Percentiles rank a stretch among this genome's conserved stretches.
Conservation (phyloP, 768 basidiomycete species). For the Mycena vitilis region DNA sequence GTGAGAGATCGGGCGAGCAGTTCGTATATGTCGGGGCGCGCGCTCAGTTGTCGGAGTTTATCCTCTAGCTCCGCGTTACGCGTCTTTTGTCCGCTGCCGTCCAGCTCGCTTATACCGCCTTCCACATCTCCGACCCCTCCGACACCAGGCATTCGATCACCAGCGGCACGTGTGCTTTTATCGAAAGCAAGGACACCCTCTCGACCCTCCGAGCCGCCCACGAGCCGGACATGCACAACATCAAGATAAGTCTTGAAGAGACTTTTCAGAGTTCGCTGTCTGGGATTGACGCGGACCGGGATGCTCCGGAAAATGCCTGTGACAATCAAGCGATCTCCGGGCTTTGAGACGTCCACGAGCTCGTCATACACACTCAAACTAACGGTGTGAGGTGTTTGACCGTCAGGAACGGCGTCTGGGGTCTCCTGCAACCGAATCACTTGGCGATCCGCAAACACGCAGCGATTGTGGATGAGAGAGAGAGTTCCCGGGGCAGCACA, state of each 20-base stretch:
- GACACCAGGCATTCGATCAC: conserved; percentile 75
- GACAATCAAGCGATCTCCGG: conserved; percentile 91
- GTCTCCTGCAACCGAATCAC: conserved; percentile 97
- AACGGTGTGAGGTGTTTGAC: conserved; percentile 98
- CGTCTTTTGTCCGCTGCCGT: conserved; percentile 54
- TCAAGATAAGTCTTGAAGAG: conserved; percentile 98
- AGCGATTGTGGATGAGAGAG: conserved; percentile 96
- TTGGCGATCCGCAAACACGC: conserved; percentile 95
- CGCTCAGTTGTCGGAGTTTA: conserved; percentile 78
- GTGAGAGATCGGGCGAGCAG: conserved; percentile 87
- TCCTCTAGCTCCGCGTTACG: conserved; percentile 82
- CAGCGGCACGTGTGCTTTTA: conserved; percentile 77
- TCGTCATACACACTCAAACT: conserved; percentile 98
- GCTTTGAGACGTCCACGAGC: conserved; percentile 95
- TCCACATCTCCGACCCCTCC: conserved; percentile 78
- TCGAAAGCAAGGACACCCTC: conserved; percentile 78
- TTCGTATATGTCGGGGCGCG: conserved; percentile 86
- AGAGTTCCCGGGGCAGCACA: conserved; percentile 91
- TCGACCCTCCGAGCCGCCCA: conserved; percentile 68
- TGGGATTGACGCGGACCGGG: conserved; percentile 94
- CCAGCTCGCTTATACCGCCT: conserved; percentile 70
- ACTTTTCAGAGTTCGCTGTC: conserved; percentile 91
- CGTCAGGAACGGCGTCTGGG: conserved; percentile 97
- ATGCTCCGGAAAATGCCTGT: conserved; percentile 96
- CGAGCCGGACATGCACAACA: conserved; percentile 90